phyloP scores from a whole-genome alignment of 768 basidiomycete genomes.

The Galerina sulciceps region DNA sequence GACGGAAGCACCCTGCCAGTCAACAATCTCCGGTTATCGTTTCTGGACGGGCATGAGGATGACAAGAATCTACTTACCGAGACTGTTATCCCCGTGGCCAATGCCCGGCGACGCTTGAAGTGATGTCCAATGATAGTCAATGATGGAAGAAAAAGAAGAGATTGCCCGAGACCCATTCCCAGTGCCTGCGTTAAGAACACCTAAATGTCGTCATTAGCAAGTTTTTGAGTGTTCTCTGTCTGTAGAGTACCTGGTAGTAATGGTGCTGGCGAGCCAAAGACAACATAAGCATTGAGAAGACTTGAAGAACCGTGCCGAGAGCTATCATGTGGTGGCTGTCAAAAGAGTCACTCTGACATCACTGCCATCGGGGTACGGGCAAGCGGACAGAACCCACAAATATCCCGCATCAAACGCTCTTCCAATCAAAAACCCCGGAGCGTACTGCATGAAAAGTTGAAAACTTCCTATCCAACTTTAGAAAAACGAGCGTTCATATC shows the following conservation, averaged over 20 bases:
- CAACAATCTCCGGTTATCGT: neutral
- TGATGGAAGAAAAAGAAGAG: conserved; percentile 54
- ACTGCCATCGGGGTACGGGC: conserved; percentile 12
- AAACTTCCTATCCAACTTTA: conserved; percentile 55
- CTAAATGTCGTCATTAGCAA: conserved; percentile 19
- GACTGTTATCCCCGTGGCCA: conserved; percentile 42
- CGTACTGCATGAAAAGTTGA: conserved; percentile 50
- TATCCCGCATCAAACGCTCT: conserved; percentile 52
- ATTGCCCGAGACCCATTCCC: conserved; percentile 56
- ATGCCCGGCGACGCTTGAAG: conserved; percentile 41
- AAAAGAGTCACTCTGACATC: conserved; percentile 15
- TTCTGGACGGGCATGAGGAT: neutral
- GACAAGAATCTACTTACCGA: conserved; percentile 40
- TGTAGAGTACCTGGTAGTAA: conserved; percentile 45
- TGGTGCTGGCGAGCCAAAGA: conserved; percentile 43
- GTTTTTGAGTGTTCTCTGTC: neutral
- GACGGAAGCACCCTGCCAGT: conserved; percentile 42
- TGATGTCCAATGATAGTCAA: conserved; percentile 50
- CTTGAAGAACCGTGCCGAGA: conserved; percentile 38
- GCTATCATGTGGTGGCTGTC: conserved; percentile 39
- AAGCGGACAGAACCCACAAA: conserved; percentile 36
- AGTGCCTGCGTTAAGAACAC: conserved; percentile 59
- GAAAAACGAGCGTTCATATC: neutral
- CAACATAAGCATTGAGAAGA: conserved; percentile 46
- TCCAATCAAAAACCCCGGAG: conserved; percentile 43